Conservation (phyloP, 441 rosid species). For the Erodium chrysanthum region DNA sequence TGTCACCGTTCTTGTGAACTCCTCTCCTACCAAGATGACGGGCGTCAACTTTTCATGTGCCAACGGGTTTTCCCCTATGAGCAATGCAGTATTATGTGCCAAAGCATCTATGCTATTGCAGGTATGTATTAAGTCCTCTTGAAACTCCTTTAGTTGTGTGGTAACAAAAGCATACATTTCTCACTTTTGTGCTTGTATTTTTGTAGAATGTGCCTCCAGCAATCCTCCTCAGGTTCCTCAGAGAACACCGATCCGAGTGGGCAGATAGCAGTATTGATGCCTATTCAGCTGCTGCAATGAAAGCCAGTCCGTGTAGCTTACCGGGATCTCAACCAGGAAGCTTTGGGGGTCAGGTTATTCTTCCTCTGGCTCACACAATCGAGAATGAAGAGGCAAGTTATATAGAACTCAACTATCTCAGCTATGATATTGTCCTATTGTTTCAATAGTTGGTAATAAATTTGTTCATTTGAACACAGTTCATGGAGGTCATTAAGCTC, state of each 20-base stretch:
- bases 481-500: conserved; percentile 79
- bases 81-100: conserved; percentile 94
- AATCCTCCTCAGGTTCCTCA: conserved; percentile 71
- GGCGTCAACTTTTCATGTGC: conserved; percentile 36
- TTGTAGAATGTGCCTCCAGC: conserved; percentile 85
- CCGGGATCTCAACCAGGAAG: conserved; percentile 82
- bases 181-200: neutral
- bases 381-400: conserved; percentile 80
- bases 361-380: conserved; percentile 93
- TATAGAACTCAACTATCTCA: too few relatives aligned
- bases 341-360: conserved; percentile 82
- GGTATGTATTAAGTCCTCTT: conserved; percentile 32
- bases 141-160: too few relatives aligned
- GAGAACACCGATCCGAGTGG: conserved; percentile 98
- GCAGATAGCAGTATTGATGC: conserved; percentile 97
- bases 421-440: neutral
- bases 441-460: neutral
- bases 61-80: conserved; percentile 41
- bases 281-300: conserved; percentile 80
- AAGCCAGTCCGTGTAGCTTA: conserved; percentile 65
- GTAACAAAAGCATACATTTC: too few relatives aligned
- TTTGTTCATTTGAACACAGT: conserved; percentile 32
- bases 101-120: conserved; percentile 96
- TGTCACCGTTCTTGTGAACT: conserved; percentile 67
- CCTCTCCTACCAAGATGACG: conserved; percentile 21